Base-by-base conservation (phyloP, 768 basidiomycete species). In the Mycena metata region DNA sequence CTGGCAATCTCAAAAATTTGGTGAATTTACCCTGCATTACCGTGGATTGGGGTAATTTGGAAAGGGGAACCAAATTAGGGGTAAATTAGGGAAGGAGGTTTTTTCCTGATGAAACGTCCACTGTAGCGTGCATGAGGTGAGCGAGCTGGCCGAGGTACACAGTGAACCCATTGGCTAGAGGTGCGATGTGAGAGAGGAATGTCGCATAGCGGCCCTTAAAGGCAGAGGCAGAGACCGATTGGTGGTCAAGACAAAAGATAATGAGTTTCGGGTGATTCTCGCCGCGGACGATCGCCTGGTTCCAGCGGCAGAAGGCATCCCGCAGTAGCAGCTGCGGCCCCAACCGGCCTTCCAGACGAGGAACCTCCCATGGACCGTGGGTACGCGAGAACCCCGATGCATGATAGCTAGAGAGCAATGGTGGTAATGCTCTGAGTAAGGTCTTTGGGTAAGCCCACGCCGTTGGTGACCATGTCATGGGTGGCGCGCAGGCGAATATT, bases 121-220 rank as follows among this genome's bases (percentile, higher is more conserved):
- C n/a, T n/a, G n/a, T n/a, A n/a, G n/a, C n/a, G 36, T 36, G 36
- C 6, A 36, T n/a, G 36, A 6, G 36, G 39, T 60, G 59, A 3
- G 5, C 4, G 13, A 67, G 35, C 16, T 21, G 5, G 11, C n/a
- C 12, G 23, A 55, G 12, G 50, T 54, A 49, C 24, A 67, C 46
- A 12, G 39, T 67, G 66, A 67, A 60, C 3, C 59, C 66, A 51
- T 67, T 60, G 33, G 58, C 66, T 35, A 67, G 23, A 19, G 66
- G 66, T 0, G 59, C 58, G 17, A 60, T 42, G 21, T 60, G 58
- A 19, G 39, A 59, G 2, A 66, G 64, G 11, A 66, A 49, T 6
- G 49, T 59, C 1, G 49, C 64, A 21, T 66, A 56, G 3, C 3
- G 26, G 19, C 41, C 47, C 1, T 0, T 4, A 3, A 58, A 45